These are phyloP conservation scores for Leptographium lundbergii DNA, from an alignment of 2,329 filamentous ascomycete species.

Conservation along the genomic window DNA sequence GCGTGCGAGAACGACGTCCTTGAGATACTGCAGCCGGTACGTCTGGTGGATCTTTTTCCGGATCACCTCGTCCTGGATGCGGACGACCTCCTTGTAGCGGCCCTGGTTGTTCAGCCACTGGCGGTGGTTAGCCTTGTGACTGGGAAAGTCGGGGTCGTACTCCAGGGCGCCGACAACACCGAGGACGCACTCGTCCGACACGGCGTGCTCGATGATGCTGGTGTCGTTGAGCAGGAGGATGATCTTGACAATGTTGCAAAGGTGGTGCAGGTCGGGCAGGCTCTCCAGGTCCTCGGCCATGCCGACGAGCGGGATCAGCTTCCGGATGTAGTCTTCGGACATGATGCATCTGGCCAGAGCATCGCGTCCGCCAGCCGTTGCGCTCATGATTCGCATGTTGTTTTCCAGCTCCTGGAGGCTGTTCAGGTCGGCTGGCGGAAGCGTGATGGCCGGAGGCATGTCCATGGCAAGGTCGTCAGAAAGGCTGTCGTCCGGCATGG, in stretches of 20 bases:
- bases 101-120: constrained; percentile 83
- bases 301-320: constrained; percentile 73
- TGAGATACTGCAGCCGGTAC: constrained; percentile 89
- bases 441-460: constrained; percentile 52
- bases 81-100: constrained; percentile 91
- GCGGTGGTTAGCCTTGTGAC: constrained; percentile 92
- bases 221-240: constrained; percentile 92
- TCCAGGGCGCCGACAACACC: constrained; percentile 92
- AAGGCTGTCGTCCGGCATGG: constrained; percentile 61
- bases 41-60: constrained; percentile 91
- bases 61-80: constrained; percentile 71
- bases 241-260: constrained; percentile 98
- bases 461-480: constrained; percentile 80
- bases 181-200: constrained; percentile 77
- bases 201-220: constrained; percentile 83
- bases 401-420: constrained; percentile 77
- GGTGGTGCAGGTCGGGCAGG: constrained; percentile 68
- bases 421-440: constrained; percentile 69
- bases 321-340: constrained; percentile 72
- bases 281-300: constrained; percentile 88
- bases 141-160: constrained; percentile 96
- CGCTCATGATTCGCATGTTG: constrained; percentile 67
- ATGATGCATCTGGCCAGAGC: constrained; percentile 80
- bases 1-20: constrained; percentile 92
- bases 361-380: constrained; percentile 65